Evolutionary conservation across 192 early-diverging fungal genomes (phyloP).

Genomic region (Podila epigama): DNA sequence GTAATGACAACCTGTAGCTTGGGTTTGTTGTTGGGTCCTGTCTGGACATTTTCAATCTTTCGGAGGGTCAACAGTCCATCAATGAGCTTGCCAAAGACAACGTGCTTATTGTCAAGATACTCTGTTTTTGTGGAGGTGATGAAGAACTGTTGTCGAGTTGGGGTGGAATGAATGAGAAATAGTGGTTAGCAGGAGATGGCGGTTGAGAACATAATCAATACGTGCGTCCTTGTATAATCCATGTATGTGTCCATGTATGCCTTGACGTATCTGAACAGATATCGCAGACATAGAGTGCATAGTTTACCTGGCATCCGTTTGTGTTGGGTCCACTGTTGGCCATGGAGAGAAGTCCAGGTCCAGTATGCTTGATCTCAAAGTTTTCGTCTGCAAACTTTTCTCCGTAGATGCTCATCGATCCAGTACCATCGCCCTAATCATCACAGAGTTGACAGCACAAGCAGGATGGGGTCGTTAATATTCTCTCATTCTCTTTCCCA

Average conservation of each 20-base stretch:
- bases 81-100: conserved; percentile 85
- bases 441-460: no score
- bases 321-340: conserved; percentile 80
- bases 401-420: conserved; percentile 87
- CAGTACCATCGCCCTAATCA: conserved; percentile 82
- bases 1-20: conserved; percentile 86
- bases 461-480: no score
- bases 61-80: conserved; percentile 90
- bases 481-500: no score
- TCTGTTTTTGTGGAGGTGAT: conserved; percentile 89
- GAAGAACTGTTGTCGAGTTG: conserved; percentile 73
- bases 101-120: conserved; percentile 90
- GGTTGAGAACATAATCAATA: no score
- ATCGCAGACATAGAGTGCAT: no score
- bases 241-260: no score
- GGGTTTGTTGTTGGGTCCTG: conserved; percentile 85
- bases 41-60: conserved; percentile 94
- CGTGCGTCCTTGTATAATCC: no score
- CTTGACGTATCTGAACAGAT: no score
- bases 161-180: no score
- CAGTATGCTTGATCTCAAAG: conserved; percentile 85
- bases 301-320: conserved; percentile 83
- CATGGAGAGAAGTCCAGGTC: conserved; percentile 88
- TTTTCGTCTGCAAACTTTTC: conserved; percentile 83
- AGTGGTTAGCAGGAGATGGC: no score